Base-by-base conservation (phyloP, 2,329 filamentous ascomycete species). In the Helminthosporium solani region DNA sequence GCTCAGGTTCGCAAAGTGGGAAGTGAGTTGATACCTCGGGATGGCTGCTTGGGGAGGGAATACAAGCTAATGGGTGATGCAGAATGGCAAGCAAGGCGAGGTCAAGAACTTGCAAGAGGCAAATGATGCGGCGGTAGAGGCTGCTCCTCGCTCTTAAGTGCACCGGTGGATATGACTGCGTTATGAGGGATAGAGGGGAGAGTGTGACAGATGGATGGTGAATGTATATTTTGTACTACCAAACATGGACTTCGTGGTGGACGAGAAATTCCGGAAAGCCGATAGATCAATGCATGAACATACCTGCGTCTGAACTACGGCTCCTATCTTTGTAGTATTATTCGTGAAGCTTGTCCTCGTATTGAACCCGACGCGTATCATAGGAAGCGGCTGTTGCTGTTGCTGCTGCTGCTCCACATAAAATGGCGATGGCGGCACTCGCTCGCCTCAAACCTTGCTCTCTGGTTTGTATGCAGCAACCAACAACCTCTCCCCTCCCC, bases 31-130 rank as follows among this genome's bases (percentile, higher is more conserved):
- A 36, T 25, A 5, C 9, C 45, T 16, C 23, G 36, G 28, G 18
- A 30, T 41, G 23, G 20, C 8, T 40, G 36, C 34, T 20, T 35
- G 38, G 45, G 33, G 30, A 28, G 21, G 64, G 69, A 50, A 73
- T 21, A 15, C 18, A 37, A 42, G 54, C 60, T 66, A 54, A 66
- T 36, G 25, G 25, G 25, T 19, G 44, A 40, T 35, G 20, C 74
- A 97, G 94, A 90, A 90, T 78, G 94, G 94, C 80, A 96, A 96
- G 84, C 89, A 95, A 79, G 87, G 90, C 72, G 92, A 97, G 38
- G 61, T 78, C 68, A 88, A 88, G 82, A 83, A 79, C 71, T 77
- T 96, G 59, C 82, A 74, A 49, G 66, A 73, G 46, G 80, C 78
- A 50, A 81, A 82, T 67, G 69, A 71, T 43, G 75, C 75, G 44